Evolutionary conservation across 371 early-diverging fungal genomes (phyloP).

Genomic region (Rhizopus delemar): DNA sequence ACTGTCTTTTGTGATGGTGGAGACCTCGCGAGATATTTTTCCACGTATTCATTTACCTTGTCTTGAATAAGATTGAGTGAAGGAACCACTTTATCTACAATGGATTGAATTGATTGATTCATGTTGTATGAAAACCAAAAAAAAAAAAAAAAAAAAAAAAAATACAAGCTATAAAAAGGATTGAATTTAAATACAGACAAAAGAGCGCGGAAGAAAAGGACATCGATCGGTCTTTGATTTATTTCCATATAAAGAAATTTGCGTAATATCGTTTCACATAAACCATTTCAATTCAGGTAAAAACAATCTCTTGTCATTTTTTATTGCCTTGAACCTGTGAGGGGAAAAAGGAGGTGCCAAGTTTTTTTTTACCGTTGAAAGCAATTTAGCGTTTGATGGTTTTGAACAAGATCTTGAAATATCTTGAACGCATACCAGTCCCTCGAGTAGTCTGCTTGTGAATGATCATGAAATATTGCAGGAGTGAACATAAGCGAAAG

Average conservation of each 20-base stretch:
- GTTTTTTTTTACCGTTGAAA: neutral
- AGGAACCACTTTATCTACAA: neutral
- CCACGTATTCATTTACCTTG: slow-evolving; percentile 10
- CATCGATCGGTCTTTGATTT: neutral
- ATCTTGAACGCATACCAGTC: slow-evolving; percentile 50
- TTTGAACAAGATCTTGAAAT: slow-evolving; percentile 40
- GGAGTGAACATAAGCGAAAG: slow-evolving; percentile 62
- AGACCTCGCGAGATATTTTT: slow-evolving; percentile 6
- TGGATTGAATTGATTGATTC: neutral
- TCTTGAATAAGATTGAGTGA: slow-evolving; percentile 6
- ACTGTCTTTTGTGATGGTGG: slow-evolving; percentile 2
- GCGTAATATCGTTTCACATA: neutral
- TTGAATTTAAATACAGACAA: neutral
- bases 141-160: slow-evolving; percentile 1
- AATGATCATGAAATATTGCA: slow-evolving; percentile 63
- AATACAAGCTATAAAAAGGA: neutral
- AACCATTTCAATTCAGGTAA: neutral
- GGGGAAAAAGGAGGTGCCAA: neutral
- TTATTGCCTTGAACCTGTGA: neutral
- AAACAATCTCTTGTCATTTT: slow-evolving; percentile 1
- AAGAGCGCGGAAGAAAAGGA: neutral
- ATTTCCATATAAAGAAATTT: neutral
- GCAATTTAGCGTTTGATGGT: slow-evolving; percentile 26
- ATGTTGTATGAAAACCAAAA: neutral
- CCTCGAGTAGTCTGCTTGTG: slow-evolving; percentile 48